Evolutionary conservation across 495 filamentous ascomycete genomes (phyloP).

Genomic region (Xylaria scruposa): DNA sequence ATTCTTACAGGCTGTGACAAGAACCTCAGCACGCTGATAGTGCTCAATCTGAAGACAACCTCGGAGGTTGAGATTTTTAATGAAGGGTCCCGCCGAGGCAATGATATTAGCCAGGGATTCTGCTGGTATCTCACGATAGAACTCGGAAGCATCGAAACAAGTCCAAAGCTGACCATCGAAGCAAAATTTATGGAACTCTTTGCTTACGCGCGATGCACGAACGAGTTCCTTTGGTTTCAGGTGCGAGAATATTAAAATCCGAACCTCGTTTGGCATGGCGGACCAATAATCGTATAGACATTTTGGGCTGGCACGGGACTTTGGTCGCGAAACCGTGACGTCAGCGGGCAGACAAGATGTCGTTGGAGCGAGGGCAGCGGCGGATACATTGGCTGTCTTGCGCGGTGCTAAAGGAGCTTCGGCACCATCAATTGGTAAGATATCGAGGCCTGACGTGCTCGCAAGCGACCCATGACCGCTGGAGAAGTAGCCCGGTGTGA

Average conservation of each 20-base stretch:
- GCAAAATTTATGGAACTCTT: conserved; percentile 81
- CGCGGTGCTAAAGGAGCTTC: conserved; percentile 46
- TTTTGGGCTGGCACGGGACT: conserved; percentile 45
- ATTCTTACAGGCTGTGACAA: conserved; percentile 83
- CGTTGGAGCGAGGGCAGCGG: conserved; percentile 40
- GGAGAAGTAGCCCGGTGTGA: conserved; percentile 29
- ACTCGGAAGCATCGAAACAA: conserved; percentile 80
- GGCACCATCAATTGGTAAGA: conserved; percentile 41
- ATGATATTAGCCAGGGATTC: conserved; percentile 86
- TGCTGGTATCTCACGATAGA: conserved; percentile 85
- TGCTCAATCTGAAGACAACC: conserved; percentile 73
- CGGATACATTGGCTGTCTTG: conserved; percentile 36
- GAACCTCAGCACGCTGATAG: conserved; percentile 74
- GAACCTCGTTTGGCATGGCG: conserved; percentile 82
- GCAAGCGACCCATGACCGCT: conserved; percentile 30
- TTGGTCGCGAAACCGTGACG: conserved; percentile 44
- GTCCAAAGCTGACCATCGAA: conserved; percentile 96
- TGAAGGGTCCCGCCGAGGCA: conserved; percentile 82
- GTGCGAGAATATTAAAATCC: conserved; percentile 76
- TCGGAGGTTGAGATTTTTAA: conserved; percentile 81
- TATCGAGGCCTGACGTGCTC: conserved; percentile 52
- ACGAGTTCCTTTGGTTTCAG: conserved; percentile 84
- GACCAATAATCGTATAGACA: conserved; percentile 75
- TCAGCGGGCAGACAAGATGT: conserved; percentile 71
- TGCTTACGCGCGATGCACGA: conserved; percentile 79